Evolutionary conservation across 2,329 filamentous ascomycete species (phyloP).

Genomic region (Colletotrichum sansevieriae): DNA sequence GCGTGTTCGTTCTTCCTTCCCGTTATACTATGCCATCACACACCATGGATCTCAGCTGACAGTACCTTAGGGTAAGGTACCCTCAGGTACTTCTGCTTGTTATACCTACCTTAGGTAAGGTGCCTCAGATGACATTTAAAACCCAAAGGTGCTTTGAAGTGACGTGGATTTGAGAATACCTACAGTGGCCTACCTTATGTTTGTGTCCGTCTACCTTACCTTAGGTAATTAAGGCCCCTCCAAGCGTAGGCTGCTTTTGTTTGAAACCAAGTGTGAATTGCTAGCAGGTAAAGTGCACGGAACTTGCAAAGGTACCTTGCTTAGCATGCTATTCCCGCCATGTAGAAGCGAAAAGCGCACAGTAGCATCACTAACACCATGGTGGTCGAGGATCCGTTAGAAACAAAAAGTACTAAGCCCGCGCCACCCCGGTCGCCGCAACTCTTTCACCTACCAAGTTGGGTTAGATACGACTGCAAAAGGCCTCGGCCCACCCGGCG

Average conservation of each 20-base stretch:
- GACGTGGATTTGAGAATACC: too few relatives aligned
- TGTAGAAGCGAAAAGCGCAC: not conserved
- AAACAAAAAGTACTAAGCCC: slow-evolving; percentile 39
- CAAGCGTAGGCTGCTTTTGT: not conserved
- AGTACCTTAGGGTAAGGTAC: too few relatives aligned
- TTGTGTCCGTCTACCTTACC: too few relatives aligned
- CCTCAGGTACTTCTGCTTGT: too few relatives aligned
- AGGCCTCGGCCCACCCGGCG: slow-evolving; percentile 42
- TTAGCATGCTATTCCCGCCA: not conserved
- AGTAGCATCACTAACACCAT: slow-evolving; percentile 18
- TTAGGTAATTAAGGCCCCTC: too few relatives aligned
- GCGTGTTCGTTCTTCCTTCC: too few relatives aligned
- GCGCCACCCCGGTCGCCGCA: slow-evolving; percentile 39
- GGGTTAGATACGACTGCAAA: slow-evolving; percentile 44
- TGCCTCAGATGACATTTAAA: too few relatives aligned
- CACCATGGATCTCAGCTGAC: too few relatives aligned
- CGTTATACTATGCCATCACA: too few relatives aligned
- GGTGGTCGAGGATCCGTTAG: slow-evolving; percentile 3
- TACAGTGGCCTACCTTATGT: too few relatives aligned
- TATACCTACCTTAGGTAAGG: too few relatives aligned
- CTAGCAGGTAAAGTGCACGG: slow-evolving; percentile 7
- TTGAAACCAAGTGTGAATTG: not conserved
- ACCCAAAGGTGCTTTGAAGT: too few relatives aligned
- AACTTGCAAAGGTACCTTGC: slow-evolving; percentile 15
- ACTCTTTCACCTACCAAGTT: slow-evolving; percentile 49